A percentile compares a stretch with the other conserved stretches of the same genome.
These are phyloP conservation scores for Chalciporus sp. DNA, from an alignment of 1,284 basidiomycete species.

Conservation along the genomic window DNA sequence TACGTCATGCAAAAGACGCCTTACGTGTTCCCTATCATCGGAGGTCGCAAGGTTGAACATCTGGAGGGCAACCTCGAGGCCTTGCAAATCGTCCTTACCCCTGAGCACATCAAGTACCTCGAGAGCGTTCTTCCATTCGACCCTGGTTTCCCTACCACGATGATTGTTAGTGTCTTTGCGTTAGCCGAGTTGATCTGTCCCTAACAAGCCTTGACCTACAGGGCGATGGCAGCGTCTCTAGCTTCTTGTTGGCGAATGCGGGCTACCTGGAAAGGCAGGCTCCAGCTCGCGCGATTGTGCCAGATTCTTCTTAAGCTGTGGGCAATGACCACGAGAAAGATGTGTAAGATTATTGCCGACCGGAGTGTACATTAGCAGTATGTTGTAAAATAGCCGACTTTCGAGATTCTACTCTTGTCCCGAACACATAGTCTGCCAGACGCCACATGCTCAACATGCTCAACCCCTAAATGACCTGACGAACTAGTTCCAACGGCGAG, in stretches of 20 bases:
- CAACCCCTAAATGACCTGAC: too few relatives aligned
- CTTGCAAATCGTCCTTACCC: constrained; percentile 44
- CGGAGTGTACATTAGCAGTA: too few relatives aligned
- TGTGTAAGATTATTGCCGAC: too few relatives aligned
- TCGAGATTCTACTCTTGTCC: too few relatives aligned
- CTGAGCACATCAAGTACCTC: constrained; percentile 46
- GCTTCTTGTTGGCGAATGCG: constrained; percentile 8
- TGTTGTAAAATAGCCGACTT: too few relatives aligned
- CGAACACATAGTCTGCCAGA: too few relatives aligned
- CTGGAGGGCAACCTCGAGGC: constrained; percentile 50
- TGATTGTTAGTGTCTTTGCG: constrained; percentile 38
- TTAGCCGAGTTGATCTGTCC: constrained; percentile 32
- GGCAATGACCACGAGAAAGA: too few relatives aligned
- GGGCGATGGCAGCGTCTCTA: constrained; percentile 31
- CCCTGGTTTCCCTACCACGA: constrained; percentile 43
- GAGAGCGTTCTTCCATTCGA: constrained; percentile 45
- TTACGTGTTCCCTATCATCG: constrained; percentile 52
- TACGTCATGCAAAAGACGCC: constrained; percentile 51
- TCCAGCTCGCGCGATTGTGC: constrained; percentile 15
- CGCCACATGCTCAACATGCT: too few relatives aligned
- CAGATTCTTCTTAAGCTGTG: constrained; percentile 15
- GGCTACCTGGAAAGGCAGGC: constrained; percentile 32
- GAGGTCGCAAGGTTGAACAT: constrained; percentile 54
- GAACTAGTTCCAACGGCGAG: too few relatives aligned
- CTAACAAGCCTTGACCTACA: constrained; percentile 8